Evolutionary conservation across 164 flowering plant genomes (phyloP), one percentile per base, ranked within the genome.

Genomic region (Aristolochia contorta): DNA sequence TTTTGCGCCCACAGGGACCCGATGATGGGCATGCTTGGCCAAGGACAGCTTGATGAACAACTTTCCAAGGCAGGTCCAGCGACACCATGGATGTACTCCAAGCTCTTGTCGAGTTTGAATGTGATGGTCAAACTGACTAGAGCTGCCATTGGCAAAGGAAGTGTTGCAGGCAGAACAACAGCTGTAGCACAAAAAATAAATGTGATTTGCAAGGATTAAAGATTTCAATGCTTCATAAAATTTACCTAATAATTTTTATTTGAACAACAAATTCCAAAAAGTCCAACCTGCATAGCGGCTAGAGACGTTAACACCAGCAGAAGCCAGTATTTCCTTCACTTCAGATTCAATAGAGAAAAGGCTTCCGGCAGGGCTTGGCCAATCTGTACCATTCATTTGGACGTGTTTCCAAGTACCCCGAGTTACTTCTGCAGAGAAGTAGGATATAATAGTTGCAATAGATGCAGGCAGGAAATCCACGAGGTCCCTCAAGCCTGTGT

Each of bases 321-420:
- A 82, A 54, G 87, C 79, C 24, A 92, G 81, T 61, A 89, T 78
- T 75, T 79, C 84, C 55, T 80, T 80, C 33, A 89, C 80, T 74
- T 85, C 88, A 60, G 82, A 75, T 67, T 89, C 91, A 58, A 92
- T 72, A 24, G 70, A 58, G 22, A 72, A 70, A 69, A 89, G 78
- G 62, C 74, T 82, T 50, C 88, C 90, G 43, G 92, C 92, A 56
- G 98, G 98, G 75, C 92, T 93, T 54, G 98, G 98, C 98, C 98
- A 93, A 64, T 93, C 98, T 23, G 69, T 78, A 71, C 98, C 98
- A 80, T 93, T 89, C 98, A 93, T 93, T 15, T 67, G 54, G 66
- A 83, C 98, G 47, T 82, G 89, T 70, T 84, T 89, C 98, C 98
- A 93, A 59, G 89, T 69, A 60, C 98, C 97, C 54, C 98, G 86